These are phyloP conservation scores for Pythium grandisporangium DNA, from an alignment of 352 stramenopile genomes.

Conservation along the genomic window DNA sequence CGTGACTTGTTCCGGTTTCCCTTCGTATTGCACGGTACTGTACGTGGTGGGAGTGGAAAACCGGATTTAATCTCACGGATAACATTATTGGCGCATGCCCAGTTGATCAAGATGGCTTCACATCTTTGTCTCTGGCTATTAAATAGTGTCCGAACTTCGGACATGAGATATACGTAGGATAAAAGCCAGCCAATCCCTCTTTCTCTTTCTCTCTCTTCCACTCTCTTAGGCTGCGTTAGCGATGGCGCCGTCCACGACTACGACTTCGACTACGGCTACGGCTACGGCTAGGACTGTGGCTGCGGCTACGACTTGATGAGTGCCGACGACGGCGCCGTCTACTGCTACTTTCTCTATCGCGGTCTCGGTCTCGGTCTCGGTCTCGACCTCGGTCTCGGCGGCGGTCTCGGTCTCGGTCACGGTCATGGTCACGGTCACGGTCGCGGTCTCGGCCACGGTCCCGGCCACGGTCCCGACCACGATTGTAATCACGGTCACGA, in stretches of 20 bases:
- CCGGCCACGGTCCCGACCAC: conserved; percentile 5
- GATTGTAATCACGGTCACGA: conserved; percentile 4
- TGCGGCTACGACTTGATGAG: conserved; percentile 14
- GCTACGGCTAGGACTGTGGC: conserved; percentile 22
- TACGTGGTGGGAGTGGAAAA: too few species aligned
- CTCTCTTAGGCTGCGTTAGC: not conserved
- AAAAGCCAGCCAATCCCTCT: too few species aligned
- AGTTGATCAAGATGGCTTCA: too few species aligned
- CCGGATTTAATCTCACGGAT: too few species aligned
- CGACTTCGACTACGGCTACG: conserved; percentile 33
- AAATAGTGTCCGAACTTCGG: too few species aligned
- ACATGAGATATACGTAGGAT: too few species aligned
- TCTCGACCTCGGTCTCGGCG: conserved; percentile 15
- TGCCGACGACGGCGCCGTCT: conserved; percentile 21
- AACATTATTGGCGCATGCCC: too few species aligned
- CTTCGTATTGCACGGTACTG: too few species aligned
- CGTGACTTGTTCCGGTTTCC: too few species aligned
- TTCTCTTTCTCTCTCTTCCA: not conserved
- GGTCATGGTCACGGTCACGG: too few species aligned
- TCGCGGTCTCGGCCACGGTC: conserved; percentile 19
- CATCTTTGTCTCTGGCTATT: too few species aligned
- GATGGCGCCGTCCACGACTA: conserved; percentile 26
- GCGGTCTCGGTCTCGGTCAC: conserved; percentile 19
- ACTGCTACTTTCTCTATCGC: conserved; percentile 13
- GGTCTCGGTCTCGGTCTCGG: conserved; percentile 22